phyloP scores from a whole-genome alignment of 2,329 filamentous ascomycete genomes.

The Aspergillus sp. region DNA sequence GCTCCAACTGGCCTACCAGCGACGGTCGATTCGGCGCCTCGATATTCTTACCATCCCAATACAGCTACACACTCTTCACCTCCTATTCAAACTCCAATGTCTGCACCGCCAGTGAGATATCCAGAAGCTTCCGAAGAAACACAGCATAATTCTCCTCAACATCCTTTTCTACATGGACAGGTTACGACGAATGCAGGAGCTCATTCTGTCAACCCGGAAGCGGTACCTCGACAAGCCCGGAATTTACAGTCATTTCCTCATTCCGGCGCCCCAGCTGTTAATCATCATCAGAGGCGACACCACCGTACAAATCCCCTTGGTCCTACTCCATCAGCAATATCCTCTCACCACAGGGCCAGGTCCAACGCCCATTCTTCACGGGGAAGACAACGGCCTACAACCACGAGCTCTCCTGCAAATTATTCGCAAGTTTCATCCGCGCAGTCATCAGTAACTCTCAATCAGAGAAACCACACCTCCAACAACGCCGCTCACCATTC shows the following conservation, averaged over 20 bases:
- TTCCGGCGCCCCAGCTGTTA: conserved; percentile 5
- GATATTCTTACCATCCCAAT: background rate
- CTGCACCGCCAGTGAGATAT: background rate
- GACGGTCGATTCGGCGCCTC: background rate
- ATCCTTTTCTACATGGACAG: background rate
- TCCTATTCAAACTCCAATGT: background rate
- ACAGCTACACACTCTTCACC: background rate
- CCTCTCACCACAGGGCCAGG: conserved; percentile 3
- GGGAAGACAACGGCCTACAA: conserved; percentile 10
- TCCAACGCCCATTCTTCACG: conserved; percentile 6
- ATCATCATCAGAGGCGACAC: conserved; percentile 14
- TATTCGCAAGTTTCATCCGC: background rate
- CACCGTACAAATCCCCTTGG: conserved; percentile 10
- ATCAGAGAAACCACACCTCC: background rate
- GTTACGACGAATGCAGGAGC: background rate
- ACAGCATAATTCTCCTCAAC: background rate
- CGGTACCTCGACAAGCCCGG: conserved; percentile 2
- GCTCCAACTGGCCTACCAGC: background rate
- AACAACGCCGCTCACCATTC: background rate
- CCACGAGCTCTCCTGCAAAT: background rate
- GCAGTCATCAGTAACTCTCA: conserved; percentile 2
- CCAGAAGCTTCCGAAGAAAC: background rate
- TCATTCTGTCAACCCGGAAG: background rate
- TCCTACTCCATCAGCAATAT: background rate
- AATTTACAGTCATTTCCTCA: conserved; percentile 4